Conservation (phyloP, 106 monocot species). For the Triglochin maritima region DNA sequence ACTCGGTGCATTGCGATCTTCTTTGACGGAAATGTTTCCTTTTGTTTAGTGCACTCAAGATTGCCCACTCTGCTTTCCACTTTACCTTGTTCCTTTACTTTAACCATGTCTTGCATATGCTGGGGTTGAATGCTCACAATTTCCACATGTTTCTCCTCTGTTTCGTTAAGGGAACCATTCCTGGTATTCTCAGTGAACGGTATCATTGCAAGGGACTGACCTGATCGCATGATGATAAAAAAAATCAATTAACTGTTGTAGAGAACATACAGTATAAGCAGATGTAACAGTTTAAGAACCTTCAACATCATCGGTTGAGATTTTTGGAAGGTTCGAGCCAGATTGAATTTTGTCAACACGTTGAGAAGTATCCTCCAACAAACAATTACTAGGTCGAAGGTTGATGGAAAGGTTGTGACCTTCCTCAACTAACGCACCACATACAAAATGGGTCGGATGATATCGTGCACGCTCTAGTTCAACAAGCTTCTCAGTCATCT, state of each 20-base stretch:
- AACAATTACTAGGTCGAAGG: slow-evolving; percentile 12
- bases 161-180: neutral
- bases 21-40: slow-evolving; percentile 50
- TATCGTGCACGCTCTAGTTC: slow-evolving; percentile 29
- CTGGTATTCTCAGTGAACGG: neutral
- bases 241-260: neutral
- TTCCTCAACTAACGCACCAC: slow-evolving; percentile 34
- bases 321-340: slow-evolving; percentile 12
- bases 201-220: slow-evolving; percentile 3
- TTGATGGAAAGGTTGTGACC: slow-evolving; percentile 26
- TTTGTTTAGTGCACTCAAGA: neutral
- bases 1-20: slow-evolving; percentile 66
- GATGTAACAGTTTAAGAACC: slow-evolving; percentile 10
- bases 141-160: neutral
- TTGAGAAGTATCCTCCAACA: slow-evolving; percentile 12
- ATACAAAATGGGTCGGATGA: slow-evolving; percentile 52
- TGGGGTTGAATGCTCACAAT: neutral
- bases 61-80: neutral
- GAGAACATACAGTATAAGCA: neutral
- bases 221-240: slow-evolving; percentile 1
- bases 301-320: neutral
- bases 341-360: neutral
- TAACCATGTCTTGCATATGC: neutral
- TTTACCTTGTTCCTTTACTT: neutral
- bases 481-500: slow-evolving; percentile 58